Percentiles rank a stretch among this genome's conserved stretches.
phyloP scores from a whole-genome alignment of 305 asterid genomes.

The Fraxinus floribunda region DNA sequence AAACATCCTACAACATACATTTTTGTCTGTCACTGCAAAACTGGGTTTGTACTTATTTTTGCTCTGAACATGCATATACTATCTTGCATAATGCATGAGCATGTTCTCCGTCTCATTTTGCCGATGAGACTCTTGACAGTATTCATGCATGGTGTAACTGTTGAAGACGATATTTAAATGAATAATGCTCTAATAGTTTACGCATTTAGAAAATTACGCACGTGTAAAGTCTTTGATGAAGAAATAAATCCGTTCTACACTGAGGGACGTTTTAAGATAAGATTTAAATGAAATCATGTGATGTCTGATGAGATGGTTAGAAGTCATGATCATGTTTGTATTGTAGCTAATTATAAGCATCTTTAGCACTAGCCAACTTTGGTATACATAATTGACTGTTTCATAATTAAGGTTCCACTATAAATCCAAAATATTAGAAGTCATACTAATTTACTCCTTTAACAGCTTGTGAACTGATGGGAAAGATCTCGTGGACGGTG shows the following conservation, averaged over 20 bases:
- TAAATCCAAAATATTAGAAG: background rate
- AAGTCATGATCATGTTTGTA: background rate
- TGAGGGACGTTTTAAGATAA: background rate
- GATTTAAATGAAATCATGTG: background rate
- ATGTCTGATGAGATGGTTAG: background rate
- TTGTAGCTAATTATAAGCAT: background rate
- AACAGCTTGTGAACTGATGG: constrained; percentile 41
- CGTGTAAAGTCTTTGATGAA: background rate
- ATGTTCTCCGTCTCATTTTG: no score
- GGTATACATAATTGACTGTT: background rate
- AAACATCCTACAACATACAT: background rate
- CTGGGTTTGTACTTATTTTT: background rate
- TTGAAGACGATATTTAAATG: background rate
- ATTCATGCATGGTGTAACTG: no score
- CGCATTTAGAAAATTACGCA: background rate
- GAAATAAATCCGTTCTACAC: background rate
- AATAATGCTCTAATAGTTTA: no score
- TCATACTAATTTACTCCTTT: constrained; percentile 23
- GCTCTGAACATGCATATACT: background rate
- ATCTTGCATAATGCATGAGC: background rate
- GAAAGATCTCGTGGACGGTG: constrained; percentile 42
- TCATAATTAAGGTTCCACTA: background rate
- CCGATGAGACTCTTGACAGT: no score
- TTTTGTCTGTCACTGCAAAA: background rate
- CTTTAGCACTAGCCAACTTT: background rate